Evolutionary conservation across 352 stramenopile species (phyloP).

Genomic region (Phytophthora fragariae): DNA sequence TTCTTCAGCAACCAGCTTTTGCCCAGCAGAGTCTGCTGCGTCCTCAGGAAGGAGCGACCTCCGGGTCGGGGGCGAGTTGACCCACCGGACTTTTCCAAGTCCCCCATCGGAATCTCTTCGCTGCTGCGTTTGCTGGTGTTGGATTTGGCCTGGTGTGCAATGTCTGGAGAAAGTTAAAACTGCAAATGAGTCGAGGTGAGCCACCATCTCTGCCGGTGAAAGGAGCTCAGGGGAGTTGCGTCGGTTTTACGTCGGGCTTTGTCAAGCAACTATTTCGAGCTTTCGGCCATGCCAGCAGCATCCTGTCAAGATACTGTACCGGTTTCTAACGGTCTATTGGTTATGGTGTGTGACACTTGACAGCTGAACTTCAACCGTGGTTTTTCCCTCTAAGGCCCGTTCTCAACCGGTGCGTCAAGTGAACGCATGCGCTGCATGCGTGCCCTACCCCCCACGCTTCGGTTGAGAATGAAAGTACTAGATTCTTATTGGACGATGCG

Average conservation of each 20-base stretch:
- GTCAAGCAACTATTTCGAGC: not conserved
- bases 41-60: constrained; percentile 20
- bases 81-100: constrained; percentile 17
- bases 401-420: no score
- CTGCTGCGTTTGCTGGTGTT: not conserved
- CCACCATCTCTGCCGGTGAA: not conserved
- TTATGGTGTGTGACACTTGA: no score
- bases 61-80: constrained; percentile 10
- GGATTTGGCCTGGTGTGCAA: not conserved
- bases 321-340: no score
- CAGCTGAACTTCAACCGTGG: no score
- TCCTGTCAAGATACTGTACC: not conserved
- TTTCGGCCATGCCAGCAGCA: not conserved
- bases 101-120: constrained; percentile 15
- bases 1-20: constrained; percentile 85
- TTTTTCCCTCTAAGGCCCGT: no score
- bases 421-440: no score
- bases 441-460: no score
- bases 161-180: constrained; percentile 9
- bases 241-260: constrained; percentile 10
- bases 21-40: constrained; percentile 59
- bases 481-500: no score
- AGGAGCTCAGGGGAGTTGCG: constrained; percentile 10
- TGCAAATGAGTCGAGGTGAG: constrained; percentile 20
- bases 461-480: no score